Conservation (phyloP, 2,329 filamentous ascomycete species). For the Neonectria hederae region DNA sequence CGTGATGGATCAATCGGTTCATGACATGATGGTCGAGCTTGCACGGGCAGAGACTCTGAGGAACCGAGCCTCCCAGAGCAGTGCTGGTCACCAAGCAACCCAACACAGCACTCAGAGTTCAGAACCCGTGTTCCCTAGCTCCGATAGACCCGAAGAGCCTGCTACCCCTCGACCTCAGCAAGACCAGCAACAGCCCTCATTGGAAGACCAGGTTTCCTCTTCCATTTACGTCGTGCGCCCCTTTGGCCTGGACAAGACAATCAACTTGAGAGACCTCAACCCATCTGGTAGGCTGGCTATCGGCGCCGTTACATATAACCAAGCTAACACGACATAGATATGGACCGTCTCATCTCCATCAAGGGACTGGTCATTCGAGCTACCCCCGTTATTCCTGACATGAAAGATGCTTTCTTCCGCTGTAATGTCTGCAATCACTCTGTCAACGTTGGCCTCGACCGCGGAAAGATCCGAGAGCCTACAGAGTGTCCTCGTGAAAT, state of each 20-base stretch:
- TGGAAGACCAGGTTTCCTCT: conserved; percentile 83
- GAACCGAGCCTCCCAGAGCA: conserved; percentile 70
- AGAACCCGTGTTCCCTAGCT: conserved; percentile 80
- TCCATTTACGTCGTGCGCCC: conserved; percentile 87
- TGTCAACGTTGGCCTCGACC: conserved; percentile 89
- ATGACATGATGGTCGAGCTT: conserved; percentile 92
- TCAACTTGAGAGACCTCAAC: conserved; percentile 94
- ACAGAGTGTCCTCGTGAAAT: conserved; percentile 85
- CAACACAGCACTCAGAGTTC: conserved; percentile 69
- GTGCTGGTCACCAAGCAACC: conserved; percentile 56
- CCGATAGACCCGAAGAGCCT: conserved; percentile 69
- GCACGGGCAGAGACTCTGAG: conserved; percentile 82
- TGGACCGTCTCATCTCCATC: conserved; percentile 94
- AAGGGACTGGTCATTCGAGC: conserved; percentile 97
- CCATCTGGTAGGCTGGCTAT: conserved; percentile 69
- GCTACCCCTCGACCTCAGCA: conserved; percentile 53
- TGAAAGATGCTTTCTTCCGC: conserved; percentile 98
- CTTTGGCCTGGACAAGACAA: conserved; percentile 85
- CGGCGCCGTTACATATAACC: neutral
- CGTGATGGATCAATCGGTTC: conserved; percentile 93
- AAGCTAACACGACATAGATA: conserved; percentile 64
- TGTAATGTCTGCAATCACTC: conserved; percentile 94
- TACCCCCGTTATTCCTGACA: conserved; percentile 96
- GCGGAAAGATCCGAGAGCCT: conserved; percentile 95
- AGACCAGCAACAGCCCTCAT: conserved; percentile 61